phyloP scores from a whole-genome alignment of 371 early-diverging fungal species.

The Furculomyces boomerangus region DNA sequence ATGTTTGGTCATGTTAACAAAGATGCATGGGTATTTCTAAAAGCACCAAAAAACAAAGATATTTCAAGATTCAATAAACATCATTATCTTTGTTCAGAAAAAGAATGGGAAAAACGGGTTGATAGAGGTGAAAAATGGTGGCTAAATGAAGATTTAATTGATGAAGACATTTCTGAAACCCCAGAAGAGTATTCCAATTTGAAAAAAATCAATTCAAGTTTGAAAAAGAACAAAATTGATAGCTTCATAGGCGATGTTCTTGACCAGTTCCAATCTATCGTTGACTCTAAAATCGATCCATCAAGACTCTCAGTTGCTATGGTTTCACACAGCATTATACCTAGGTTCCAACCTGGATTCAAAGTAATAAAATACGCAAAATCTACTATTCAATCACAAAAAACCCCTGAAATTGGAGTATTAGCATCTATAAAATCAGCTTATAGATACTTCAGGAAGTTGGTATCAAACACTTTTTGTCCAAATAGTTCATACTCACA shows the following conservation, averaged over 20 bases:
- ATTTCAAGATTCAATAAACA: not conserved
- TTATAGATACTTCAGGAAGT: not conserved
- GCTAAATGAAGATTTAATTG: too few species aligned
- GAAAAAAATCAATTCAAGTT: not conserved
- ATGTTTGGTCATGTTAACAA: slow-evolving; percentile 67
- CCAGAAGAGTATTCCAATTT: not conserved
- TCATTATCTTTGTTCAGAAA: not conserved
- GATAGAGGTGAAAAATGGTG: too few species aligned
- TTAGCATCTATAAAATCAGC: too few species aligned
- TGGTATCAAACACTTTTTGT: not conserved
- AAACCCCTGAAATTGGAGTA: too few species aligned
- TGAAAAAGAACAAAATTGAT: not conserved
- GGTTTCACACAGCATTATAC: slow-evolving; percentile 54
- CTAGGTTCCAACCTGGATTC: slow-evolving; percentile 49
- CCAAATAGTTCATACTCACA: too few species aligned
- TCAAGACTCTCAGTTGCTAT: slow-evolving; percentile 29
- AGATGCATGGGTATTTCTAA: slow-evolving; percentile 49
- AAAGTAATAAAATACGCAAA: slow-evolving; percentile 42
- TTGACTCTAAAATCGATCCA: slow-evolving; percentile 17
- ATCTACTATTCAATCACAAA: slow-evolving; percentile 2
- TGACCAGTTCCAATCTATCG: not conserved
- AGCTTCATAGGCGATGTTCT: slow-evolving; percentile 1
- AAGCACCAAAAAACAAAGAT: slow-evolving; percentile 1
- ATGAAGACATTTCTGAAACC: slow-evolving; percentile 4
- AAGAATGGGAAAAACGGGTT: too few species aligned